Evolutionary conservation across 306 rosid genomes (phyloP).

Genomic region (Abrus pulchellus): DNA sequence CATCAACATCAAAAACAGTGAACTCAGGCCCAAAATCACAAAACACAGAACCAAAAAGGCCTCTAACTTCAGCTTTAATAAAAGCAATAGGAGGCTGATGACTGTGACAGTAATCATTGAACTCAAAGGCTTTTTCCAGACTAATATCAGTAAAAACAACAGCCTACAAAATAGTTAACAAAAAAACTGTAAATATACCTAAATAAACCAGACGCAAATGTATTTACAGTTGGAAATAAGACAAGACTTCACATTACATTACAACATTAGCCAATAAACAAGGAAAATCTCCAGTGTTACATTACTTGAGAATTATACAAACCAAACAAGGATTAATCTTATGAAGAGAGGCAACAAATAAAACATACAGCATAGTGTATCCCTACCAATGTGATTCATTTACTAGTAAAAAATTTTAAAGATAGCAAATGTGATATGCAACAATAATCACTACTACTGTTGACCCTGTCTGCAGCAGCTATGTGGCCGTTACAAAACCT

Average conservation of each 20-base stretch:
- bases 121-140: conserved; percentile 76
- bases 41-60: conserved; percentile 91
- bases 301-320: conserved; percentile 9
- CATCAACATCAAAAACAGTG: conserved; percentile 90
- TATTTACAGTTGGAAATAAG: background rate
- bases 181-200: background rate
- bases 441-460: conserved; percentile 7
- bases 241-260: background rate
- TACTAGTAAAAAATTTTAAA: background rate
- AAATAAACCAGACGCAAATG: conserved; percentile 17
- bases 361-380: background rate
- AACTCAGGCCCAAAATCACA: conserved; percentile 97
- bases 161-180: conserved; percentile 64
- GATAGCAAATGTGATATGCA: background rate
- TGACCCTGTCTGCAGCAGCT: conserved; percentile 1
- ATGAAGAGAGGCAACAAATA: background rate
- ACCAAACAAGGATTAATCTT: conserved; percentile 3
- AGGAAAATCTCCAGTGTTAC: background rate
- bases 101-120: conserved; percentile 80
- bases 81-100: conserved; percentile 93
- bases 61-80: conserved; percentile 92
- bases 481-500: background rate
- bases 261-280: background rate
- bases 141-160: conserved; percentile 80
- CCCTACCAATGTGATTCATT: background rate